A percentile compares a stretch with the other conserved stretches of the same genome.
Conservation (phyloP, 441 rosid genomes). For the Iberis amara region DNA sequence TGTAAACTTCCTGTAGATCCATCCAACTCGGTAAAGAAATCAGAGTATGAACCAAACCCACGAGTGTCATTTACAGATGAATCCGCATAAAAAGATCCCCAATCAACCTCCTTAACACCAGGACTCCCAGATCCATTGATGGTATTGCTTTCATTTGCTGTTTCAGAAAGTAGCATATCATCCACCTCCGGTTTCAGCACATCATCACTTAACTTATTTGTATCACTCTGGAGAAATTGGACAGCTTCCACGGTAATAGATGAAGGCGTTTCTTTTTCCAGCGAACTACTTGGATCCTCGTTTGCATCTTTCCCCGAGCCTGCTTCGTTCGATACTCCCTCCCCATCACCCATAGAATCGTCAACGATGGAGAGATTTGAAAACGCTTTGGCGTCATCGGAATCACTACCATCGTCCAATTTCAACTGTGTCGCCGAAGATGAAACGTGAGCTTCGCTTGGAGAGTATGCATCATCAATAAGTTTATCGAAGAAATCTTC, state of each 20-base stretch:
- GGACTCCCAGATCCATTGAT: slow-evolving; percentile 35
- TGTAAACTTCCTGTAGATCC: slow-evolving; percentile 37
- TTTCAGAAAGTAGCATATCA: slow-evolving; percentile 25
- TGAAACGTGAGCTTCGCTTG: slow-evolving; percentile 25
- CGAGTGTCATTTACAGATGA: slow-evolving; percentile 39
- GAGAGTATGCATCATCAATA: slow-evolving; percentile 67
- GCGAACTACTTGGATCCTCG: slow-evolving; percentile 14
- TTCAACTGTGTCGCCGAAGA: slow-evolving; percentile 22
- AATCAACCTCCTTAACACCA: slow-evolving; percentile 75
- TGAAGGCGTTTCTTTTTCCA: slow-evolving; percentile 24
- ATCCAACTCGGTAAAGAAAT: slow-evolving; percentile 64
- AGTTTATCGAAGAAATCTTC: slow-evolving; percentile 94
- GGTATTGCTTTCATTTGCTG: slow-evolving; percentile 22
- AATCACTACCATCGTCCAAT: slow-evolving; percentile 39
- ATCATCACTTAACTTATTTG: slow-evolving; percentile 28
- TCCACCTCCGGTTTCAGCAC: slow-evolving; percentile 35
- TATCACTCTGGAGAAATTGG: slow-evolving; percentile 19
- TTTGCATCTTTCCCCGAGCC: slow-evolving; percentile 10
- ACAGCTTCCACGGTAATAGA: slow-evolving; percentile 19
- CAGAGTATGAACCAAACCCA: slow-evolving; percentile 42
- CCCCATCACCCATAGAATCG: slow-evolving; percentile 25
- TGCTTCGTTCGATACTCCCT: slow-evolving; percentile 17
- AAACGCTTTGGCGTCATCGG: slow-evolving; percentile 55
- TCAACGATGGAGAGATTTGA: slow-evolving; percentile 42
- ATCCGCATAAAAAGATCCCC: slow-evolving; percentile 80